phyloP scores from a whole-genome alignment of 1,284 basidiomycete genomes.

The Naganishia albida region DNA sequence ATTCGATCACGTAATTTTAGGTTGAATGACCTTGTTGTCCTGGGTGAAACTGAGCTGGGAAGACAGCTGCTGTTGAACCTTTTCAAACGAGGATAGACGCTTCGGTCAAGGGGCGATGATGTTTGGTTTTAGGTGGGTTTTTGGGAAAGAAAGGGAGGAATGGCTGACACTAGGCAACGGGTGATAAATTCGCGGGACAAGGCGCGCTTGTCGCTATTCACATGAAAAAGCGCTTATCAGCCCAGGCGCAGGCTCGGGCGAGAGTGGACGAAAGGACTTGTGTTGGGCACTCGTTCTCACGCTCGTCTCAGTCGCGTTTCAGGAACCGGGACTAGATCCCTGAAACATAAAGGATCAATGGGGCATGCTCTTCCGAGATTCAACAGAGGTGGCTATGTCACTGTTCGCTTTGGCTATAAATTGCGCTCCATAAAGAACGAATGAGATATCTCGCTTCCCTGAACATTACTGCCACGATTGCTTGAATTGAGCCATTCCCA shows the following conservation, averaged over 20 bases:
- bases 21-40: conserved; percentile 11
- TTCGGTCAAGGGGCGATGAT: conserved; percentile 11
- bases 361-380: no score
- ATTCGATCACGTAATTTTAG: conserved; percentile 30
- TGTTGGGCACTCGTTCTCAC: neutral
- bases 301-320: neutral
- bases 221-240: conserved; percentile 21
- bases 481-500: no score
- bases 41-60: conserved; percentile 29
- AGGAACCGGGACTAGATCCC: neutral
- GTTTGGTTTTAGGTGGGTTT: conserved; percentile 25
- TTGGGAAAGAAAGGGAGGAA: conserved; percentile 16
- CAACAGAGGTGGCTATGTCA: neutral
- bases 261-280: conserved; percentile 7
- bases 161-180: conserved; percentile 14
- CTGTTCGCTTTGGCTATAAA: neutral
- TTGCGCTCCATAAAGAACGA: no score
- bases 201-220: neutral
- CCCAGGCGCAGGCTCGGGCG: neutral
- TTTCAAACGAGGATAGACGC: conserved; percentile 24
- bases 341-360: no score
- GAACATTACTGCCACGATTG: no score
- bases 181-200: conserved; percentile 9
- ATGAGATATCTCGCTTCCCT: no score
- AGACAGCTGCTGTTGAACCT: conserved; percentile 29